Percentiles rank a stretch among this genome's conserved stretches.
phyloP scores from a whole-genome alignment of 176 grass and related monocot genomes.

The Aegilops bicornis region DNA sequence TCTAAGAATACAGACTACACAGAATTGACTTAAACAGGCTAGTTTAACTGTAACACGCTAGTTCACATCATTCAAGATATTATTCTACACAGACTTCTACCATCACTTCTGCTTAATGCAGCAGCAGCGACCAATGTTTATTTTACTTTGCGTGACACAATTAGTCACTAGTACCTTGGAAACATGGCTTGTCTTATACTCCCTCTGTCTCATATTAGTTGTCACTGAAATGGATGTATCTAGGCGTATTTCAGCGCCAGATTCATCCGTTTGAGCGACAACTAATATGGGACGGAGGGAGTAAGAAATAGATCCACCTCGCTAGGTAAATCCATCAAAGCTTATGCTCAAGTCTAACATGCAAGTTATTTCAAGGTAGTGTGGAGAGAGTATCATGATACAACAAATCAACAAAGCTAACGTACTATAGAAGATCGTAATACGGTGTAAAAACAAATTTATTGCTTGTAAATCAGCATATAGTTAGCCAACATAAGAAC shows the following conservation, averaged over 20 bases:
- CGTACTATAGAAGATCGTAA: background rate
- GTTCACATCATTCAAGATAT: slow-evolving; percentile 9
- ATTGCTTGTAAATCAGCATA: slow-evolving; percentile 18
- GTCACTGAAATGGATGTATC: no score
- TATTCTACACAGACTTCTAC: background rate
- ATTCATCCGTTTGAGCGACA: no score
- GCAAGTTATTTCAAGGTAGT: background rate
- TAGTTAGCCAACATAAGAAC: slow-evolving; percentile 17
- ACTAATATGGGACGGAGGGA: no score
- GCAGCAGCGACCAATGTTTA: background rate
- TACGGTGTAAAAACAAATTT: background rate
- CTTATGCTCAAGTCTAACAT: background rate
- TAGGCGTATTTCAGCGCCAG: no score
- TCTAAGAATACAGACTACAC: slow-evolving; percentile 19
- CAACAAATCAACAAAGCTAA: background rate
- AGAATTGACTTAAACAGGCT: slow-evolving; percentile 13
- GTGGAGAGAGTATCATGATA: background rate
- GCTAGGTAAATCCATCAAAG: background rate
- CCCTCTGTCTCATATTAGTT: no score
- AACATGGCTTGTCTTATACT: background rate
- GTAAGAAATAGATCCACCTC: background rate
- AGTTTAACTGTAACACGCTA: background rate
- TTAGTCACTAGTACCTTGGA: background rate
- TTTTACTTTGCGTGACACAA: background rate
- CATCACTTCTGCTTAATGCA: background rate